Evolutionary conservation across 352 stramenopile species (phyloP).

Genomic region (Pythium rishiriense): DNA sequence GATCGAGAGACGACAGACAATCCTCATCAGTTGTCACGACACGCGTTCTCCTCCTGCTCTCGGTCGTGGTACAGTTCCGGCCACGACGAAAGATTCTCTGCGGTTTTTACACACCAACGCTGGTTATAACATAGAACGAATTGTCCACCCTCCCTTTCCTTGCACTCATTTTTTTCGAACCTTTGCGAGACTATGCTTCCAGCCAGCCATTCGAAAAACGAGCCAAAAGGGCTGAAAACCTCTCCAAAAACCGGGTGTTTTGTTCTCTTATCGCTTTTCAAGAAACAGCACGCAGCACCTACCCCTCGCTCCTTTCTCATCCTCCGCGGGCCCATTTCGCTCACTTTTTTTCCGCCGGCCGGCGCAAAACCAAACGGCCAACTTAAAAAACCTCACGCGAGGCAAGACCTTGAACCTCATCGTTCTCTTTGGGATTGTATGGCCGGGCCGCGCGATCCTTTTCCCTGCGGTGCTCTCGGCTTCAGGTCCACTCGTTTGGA

Average conservation of each 20-base stretch:
- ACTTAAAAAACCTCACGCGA: slow-evolving; percentile 22
- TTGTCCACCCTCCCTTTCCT: not conserved
- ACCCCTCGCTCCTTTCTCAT: slow-evolving; percentile 14
- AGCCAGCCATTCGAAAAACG: slow-evolving; percentile 12
- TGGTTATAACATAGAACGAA: not conserved
- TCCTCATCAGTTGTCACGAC: slow-evolving; percentile 15
- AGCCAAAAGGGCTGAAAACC: slow-evolving; percentile 1
- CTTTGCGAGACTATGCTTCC: too few species aligned
- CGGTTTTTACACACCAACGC: slow-evolving; percentile 11
- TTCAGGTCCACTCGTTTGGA: slow-evolving; percentile 33
- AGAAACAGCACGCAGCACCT: slow-evolving; percentile 20
- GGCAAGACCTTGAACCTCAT: slow-evolving; percentile 26
- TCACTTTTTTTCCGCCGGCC: slow-evolving; percentile 17
- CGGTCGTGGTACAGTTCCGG: slow-evolving; percentile 9
- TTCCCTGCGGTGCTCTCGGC: slow-evolving; percentile 8
- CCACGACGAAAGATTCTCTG: slow-evolving; percentile 6
- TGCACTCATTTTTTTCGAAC: not conserved
- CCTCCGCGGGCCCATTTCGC: not conserved
- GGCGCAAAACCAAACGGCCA: slow-evolving; percentile 5
- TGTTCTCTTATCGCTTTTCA: slow-evolving; percentile 24
- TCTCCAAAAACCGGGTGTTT: slow-evolving; percentile 24
- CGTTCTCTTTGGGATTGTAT: slow-evolving; percentile 25
- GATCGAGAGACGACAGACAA: too few species aligned
- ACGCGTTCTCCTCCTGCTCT: slow-evolving; percentile 10
- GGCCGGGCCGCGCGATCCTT: slow-evolving; percentile 5